phyloP scores from a whole-genome alignment of 805 yeast species.

The Candida quercuum region DNA sequence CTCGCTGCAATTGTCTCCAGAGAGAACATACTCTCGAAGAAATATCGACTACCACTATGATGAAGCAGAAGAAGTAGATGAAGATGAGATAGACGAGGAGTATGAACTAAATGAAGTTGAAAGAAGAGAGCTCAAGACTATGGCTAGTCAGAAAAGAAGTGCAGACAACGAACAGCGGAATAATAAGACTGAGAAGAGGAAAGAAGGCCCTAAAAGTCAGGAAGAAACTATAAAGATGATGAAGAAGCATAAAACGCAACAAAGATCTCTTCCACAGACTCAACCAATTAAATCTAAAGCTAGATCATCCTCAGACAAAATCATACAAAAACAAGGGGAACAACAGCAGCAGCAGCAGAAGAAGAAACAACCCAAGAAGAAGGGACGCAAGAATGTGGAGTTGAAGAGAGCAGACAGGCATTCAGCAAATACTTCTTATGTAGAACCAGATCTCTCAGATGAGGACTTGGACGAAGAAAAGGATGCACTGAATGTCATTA shows the following conservation, averaged over 20 bases:
- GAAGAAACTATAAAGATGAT: not conserved
- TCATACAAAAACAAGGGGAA: no score
- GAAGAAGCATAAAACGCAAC: not conserved
- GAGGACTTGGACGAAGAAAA: conserved; percentile 3
- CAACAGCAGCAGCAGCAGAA: no score
- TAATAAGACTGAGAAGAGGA: conserved; percentile 1
- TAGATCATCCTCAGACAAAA: no score
- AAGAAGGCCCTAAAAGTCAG: not conserved
- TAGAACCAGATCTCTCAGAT: conserved; percentile 5
- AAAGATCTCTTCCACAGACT: no score
- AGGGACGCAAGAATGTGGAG: no score
- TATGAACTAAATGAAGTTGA: not conserved
- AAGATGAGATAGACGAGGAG: conserved; percentile 1
- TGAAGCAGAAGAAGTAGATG: not conserved
- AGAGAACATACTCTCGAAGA: not conserved
- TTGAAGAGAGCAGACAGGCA: no score
- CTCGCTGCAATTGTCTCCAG: conserved; percentile 8
- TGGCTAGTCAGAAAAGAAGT: not conserved
- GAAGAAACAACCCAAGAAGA: not conserved
- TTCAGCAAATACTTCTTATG: no score
- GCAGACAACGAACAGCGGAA: not conserved
- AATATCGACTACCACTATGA: not conserved
- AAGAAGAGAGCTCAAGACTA: not conserved
- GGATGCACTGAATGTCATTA: conserved; percentile 5
- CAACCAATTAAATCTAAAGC: not conserved